Conservation (phyloP, 108 stramenopile species). For the Cylindrotheca closterium region DNA sequence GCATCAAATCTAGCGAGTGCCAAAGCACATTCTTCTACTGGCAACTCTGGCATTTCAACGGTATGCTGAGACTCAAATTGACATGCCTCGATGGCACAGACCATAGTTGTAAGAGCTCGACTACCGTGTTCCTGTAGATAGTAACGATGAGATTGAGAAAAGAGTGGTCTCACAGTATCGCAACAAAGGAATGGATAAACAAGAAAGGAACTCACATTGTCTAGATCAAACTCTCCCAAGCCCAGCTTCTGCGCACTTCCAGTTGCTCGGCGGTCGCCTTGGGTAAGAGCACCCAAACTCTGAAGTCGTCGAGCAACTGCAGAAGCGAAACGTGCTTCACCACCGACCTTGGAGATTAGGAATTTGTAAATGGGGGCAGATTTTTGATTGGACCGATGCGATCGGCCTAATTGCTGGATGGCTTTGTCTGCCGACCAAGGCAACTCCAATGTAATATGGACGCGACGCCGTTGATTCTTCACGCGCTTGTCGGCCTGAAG, state of each 20-base stretch:
- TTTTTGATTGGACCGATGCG: slow-evolving; percentile 67
- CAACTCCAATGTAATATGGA: slow-evolving; percentile 85
- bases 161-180: neutral
- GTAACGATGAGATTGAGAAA: too few relatives aligned
- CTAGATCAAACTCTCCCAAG: slow-evolving; percentile 47
- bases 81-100: neutral
- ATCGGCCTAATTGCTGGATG: slow-evolving; percentile 82
- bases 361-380: slow-evolving; percentile 68
- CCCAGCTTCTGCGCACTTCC: slow-evolving; percentile 28
- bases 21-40: neutral
- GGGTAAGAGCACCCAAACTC: slow-evolving; percentile 76
- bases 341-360: slow-evolving; percentile 65
- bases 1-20: neutral
- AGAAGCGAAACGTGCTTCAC: slow-evolving; percentile 76
- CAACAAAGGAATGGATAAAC: too few relatives aligned
- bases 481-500: slow-evolving; percentile 52
- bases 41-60: neutral
- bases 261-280: slow-evolving; percentile 74
- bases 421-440: slow-evolving; percentile 90
- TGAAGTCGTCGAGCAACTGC: slow-evolving; percentile 80
- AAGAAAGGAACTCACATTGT: slow-evolving; percentile 13
- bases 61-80: neutral
- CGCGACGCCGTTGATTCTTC: slow-evolving; percentile 25
- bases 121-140: neutral
- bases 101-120: neutral